Percentiles rank a stretch among this genome's conserved stretches.
Conservation (phyloP, 495 filamentous ascomycete genomes). For the Xylaria sp. region DNA sequence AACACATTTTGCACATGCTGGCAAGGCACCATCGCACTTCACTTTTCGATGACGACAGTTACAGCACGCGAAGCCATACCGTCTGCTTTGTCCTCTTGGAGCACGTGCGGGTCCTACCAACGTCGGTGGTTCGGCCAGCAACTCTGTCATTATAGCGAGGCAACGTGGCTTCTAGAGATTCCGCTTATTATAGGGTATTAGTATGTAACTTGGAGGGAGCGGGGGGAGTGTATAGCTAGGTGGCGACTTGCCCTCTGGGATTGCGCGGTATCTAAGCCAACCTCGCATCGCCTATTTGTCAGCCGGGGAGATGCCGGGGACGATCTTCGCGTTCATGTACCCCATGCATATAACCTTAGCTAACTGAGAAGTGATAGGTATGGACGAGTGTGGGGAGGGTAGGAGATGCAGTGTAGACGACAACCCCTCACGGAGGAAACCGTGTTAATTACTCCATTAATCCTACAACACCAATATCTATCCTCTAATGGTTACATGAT, state of each 20-base stretch:
- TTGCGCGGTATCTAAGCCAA: background rate
- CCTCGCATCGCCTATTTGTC: background rate
- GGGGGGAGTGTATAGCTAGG: background rate
- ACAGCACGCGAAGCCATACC: conserved; percentile 23
- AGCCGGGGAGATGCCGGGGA: conserved; percentile 9
- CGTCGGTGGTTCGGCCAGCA: conserved; percentile 4
- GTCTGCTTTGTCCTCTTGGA: conserved; percentile 12
- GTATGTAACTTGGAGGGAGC: background rate
- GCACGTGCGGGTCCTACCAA: conserved; percentile 1
- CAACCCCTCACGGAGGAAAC: background rate
- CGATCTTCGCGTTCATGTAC: conserved; percentile 1
- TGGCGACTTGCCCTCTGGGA: conserved; percentile 7
- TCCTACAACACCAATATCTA: background rate
- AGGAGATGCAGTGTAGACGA: background rate
- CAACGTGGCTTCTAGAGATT: background rate
- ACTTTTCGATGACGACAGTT: conserved; percentile 22
- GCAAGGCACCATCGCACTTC: conserved; percentile 16
- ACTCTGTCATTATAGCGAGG: conserved; percentile 2
- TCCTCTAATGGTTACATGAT: background rate
- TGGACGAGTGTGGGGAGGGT: background rate
- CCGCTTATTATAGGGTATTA: background rate
- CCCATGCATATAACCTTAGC: conserved; percentile 3
- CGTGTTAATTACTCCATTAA: background rate
- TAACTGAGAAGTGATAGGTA: background rate
- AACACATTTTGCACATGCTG: conserved; percentile 9